Conservation (phyloP, 2,329 filamentous ascomycete species). For the Colletotrichum sp. region DNA sequence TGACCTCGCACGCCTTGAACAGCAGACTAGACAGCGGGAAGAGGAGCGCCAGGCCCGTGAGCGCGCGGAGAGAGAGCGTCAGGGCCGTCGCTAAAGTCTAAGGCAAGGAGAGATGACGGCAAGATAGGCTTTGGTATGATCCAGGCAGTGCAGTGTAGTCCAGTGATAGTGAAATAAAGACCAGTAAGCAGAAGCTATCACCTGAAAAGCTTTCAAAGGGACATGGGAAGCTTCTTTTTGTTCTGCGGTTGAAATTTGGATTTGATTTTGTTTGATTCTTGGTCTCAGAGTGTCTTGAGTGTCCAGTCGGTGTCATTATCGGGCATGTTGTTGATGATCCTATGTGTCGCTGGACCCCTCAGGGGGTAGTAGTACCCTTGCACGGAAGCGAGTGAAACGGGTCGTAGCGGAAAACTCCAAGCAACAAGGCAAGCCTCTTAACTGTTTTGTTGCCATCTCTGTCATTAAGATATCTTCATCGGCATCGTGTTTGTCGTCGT, state of each 20-base stretch:
- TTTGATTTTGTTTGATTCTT: not conserved
- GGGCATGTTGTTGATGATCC: not conserved
- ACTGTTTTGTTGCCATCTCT: no score
- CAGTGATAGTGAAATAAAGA: not conserved
- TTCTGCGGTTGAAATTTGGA: no score
- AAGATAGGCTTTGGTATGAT: not conserved
- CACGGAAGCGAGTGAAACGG: not conserved
- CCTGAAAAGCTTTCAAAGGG: no score
- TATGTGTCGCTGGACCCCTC: not conserved
- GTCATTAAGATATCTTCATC: not conserved
- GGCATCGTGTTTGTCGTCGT: not conserved
- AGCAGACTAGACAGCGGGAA: not conserved
- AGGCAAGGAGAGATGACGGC: not conserved
- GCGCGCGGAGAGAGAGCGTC: not conserved
- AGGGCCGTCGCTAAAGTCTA: not conserved
- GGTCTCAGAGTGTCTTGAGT: not conserved
- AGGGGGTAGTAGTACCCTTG: not conserved
- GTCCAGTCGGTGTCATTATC: not conserved
- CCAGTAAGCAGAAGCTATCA: not conserved
- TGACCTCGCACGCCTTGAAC: not conserved
- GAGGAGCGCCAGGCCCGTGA: not conserved
- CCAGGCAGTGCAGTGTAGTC: not conserved
- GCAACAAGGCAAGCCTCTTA: not conserved
- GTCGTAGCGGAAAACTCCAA: not conserved
- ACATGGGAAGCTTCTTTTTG: not conserved